Base-by-base conservation (phyloP, 139 green algal species). In the Micromonas pusilla region DNA sequence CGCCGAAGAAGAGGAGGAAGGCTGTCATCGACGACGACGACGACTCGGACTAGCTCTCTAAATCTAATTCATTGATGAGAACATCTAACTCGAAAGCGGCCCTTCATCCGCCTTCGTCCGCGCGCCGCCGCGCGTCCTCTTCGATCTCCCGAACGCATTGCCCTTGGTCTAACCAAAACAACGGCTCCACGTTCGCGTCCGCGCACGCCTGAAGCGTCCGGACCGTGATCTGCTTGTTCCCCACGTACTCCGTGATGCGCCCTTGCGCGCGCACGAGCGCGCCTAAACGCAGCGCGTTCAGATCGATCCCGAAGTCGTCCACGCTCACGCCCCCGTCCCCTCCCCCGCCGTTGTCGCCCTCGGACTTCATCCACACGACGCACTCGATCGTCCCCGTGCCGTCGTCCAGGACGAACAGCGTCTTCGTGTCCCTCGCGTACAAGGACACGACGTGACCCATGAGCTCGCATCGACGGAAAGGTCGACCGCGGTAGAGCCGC, bases 131-230 rank as follows among this genome's bases (percentile, higher is more conserved):
- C n/a, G n/a, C n/a, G n/a, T n/a, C n/a, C n/a, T n/a, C n/a, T n/a
- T n/a, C n/a, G n/a, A n/a, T n/a, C n/a, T n/a, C n/a, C n/a, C n/a
- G n/a, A n/a, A n/a, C n/a, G n/a, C n/a, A n/a, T n/a, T n/a, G n/a
- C n/a, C n/a, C n/a, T n/a, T n/a, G n/a, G n/a, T 75, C 68, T 5
- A 62, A 16, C 68, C 68, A 75, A 20, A 64, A 63, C 68, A 75
- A 31, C 2, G 16, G 9, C 34, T 75, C 68, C 13, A 0, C 6
- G 36, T 75, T 75, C 32, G 37, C 23, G 62, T 75, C 68, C 4
- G n/a, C 3, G 39, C 26, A n/a, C 20, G 21, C 3, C 36, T 75
- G 68, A 19, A 75, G 23, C 5, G 37, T 19, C 3, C n/a, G 60
- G 32, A 30, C 34, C 37, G 28, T 31, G 3, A 75, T 31, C 36